Evolutionary conservation across 1,284 basidiomycete species (phyloP).

Genomic region (Coniferiporia sulphurascens): DNA sequence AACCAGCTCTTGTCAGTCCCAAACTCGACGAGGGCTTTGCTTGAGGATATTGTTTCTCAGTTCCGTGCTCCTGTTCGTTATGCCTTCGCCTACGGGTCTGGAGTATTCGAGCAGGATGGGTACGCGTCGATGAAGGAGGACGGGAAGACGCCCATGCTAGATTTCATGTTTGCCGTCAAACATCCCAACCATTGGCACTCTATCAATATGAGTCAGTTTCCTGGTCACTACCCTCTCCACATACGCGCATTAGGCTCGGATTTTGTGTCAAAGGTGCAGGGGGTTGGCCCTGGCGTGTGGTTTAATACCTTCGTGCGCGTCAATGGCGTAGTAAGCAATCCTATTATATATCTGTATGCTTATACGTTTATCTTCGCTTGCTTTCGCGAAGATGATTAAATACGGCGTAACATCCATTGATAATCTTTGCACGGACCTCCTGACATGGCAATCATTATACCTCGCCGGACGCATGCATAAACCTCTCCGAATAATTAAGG

Average conservation of each 20-base stretch:
- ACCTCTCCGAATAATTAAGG: constrained; percentile 84
- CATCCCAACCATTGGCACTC: constrained; percentile 91
- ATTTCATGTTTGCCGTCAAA: constrained; percentile 93
- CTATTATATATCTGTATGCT: not conserved
- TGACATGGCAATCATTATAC: constrained; percentile 93
- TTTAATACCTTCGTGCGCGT: constrained; percentile 89
- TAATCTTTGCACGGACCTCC: constrained; percentile 82
- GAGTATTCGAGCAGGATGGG: constrained; percentile 85
- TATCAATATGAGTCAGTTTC: constrained; percentile 88
- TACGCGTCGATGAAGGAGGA: constrained; percentile 41
- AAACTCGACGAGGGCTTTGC: constrained; percentile 69
- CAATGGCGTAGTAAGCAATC: constrained; percentile 64
- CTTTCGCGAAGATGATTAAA: constrained; percentile 72
- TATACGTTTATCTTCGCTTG: constrained; percentile 14
- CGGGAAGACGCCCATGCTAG: constrained; percentile 69
- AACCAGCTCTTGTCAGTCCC: constrained; percentile 78
- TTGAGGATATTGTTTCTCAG: constrained; percentile 68
- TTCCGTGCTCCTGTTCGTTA: constrained; percentile 88
- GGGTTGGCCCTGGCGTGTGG: constrained; percentile 87
- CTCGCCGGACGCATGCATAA: constrained; percentile 97
- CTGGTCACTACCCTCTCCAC: constrained; percentile 85
- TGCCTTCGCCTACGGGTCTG: constrained; percentile 93
- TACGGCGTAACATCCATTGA: constrained; percentile 97
- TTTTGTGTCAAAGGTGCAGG: constrained; percentile 75
- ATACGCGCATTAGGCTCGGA: constrained; percentile 76